These are phyloP conservation scores for Beauveria bassiana DNA, from an alignment of 2,329 filamentous ascomycete species.

Conservation along the genomic window DNA sequence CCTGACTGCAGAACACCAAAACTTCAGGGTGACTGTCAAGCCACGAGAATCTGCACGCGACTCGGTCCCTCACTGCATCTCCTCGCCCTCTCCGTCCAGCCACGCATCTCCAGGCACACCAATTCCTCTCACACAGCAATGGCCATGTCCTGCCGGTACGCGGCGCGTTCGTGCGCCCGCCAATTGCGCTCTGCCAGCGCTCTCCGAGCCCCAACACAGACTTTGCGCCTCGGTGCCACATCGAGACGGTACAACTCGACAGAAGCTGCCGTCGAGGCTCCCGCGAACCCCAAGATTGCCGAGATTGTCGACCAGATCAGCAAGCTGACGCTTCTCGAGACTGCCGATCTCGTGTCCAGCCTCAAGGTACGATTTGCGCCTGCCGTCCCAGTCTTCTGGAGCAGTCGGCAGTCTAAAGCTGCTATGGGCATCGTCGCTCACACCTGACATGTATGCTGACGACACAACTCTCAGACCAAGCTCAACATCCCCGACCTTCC, in stretches of 20 bases:
- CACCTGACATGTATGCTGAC: not conserved
- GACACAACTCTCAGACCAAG: conserved; percentile 54
- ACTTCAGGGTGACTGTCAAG: conserved; percentile 26
- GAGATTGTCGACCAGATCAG: conserved; percentile 98
- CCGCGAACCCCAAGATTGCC: conserved; percentile 81
- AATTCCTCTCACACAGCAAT: conserved; percentile 34
- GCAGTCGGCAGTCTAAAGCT: not conserved
- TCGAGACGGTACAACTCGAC: conserved; percentile 83
- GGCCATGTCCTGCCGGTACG: conserved; percentile 56
- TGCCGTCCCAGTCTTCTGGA: not conserved
- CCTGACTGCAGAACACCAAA: conserved; percentile 24
- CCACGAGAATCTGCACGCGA: conserved; percentile 18
- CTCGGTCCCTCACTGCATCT: conserved; percentile 7
- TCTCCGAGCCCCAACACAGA: conserved; percentile 41
- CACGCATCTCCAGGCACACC: conserved; percentile 19
- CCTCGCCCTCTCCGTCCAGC: conserved; percentile 15
- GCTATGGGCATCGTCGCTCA: not conserved
- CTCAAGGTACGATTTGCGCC: conserved; percentile 64
- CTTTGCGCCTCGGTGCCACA: conserved; percentile 35
- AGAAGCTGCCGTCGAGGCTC: conserved; percentile 49
- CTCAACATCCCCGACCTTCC: conserved; percentile 98
- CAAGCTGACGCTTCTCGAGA: conserved; percentile 95
- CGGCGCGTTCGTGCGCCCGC: conserved; percentile 56
- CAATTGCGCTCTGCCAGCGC: conserved; percentile 46
- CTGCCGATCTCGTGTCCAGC: conserved; percentile 86